Evolutionary conservation across 371 early-diverging fungal genomes (phyloP).

Genomic region (Mucor velutinosus): DNA sequence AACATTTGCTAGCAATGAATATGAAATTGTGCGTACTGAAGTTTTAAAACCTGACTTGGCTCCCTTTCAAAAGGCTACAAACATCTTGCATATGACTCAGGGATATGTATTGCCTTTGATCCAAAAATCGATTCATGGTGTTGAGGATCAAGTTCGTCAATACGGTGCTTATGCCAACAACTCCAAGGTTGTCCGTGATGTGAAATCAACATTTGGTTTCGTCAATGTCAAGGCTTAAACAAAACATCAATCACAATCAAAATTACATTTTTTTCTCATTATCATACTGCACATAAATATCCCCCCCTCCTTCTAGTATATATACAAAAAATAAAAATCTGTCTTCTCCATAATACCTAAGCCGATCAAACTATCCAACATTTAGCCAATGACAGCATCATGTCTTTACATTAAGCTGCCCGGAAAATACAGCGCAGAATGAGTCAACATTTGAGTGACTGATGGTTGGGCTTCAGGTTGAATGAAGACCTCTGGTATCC

Average conservation of each 20-base stretch:
- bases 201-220: conserved; percentile 16
- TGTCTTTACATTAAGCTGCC: neutral
- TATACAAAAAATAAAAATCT: neutral
- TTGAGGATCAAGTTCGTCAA: conserved; percentile 44
- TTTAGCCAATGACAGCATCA: neutral
- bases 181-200: conserved; percentile 23
- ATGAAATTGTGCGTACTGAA: conserved; percentile 50
- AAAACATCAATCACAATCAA: neutral
- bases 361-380: neutral
- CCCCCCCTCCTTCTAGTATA: neutral
- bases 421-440: conserved; percentile 1
- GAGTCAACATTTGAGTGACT: conserved; percentile 6
- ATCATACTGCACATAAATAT: neutral
- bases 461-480: neutral
- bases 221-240: conserved; percentile 13
- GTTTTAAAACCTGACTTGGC: conserved; percentile 45
- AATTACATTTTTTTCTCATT: neutral
- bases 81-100: conserved; percentile 51
- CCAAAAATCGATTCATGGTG: conserved; percentile 45
- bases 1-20: conserved; percentile 51
- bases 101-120: conserved; percentile 54
- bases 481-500: neutral
- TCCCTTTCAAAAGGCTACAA: conserved; percentile 56
- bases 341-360: neutral
- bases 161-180: conserved; percentile 33